Evolutionary conservation across 345 rosid genomes (phyloP).

Genomic region (Moringa oleifera): DNA sequence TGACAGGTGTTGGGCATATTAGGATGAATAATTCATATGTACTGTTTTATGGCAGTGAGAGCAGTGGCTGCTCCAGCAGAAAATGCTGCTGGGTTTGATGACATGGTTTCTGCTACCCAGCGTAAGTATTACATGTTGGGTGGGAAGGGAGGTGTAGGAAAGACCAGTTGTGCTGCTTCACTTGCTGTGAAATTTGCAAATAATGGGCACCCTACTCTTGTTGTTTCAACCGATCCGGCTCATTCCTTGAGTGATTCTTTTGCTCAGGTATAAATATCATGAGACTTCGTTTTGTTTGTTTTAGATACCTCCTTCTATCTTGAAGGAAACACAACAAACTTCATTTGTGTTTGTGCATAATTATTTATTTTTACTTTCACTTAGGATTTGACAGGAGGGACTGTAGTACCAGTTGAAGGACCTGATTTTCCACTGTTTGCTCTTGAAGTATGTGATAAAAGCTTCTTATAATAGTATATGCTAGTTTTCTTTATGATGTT

Average conservation of each 20-base stretch:
- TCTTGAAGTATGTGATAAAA: constrained; percentile 56
- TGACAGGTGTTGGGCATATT: neutral
- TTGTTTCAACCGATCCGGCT: constrained; percentile 97
- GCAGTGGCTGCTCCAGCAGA: constrained; percentile 82
- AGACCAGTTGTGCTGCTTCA: constrained; percentile 98
- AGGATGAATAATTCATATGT: neutral
- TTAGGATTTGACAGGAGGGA: constrained; percentile 92
- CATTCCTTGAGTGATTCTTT: constrained; percentile 97
- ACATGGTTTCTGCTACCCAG: constrained; percentile 74
- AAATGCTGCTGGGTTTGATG: constrained; percentile 67
- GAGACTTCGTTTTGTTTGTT: neutral
- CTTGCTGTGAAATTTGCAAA: constrained; percentile 94
- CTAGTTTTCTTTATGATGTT: constrained; percentile 7
- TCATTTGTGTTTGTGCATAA: neutral
- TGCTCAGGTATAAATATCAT: constrained; percentile 57
- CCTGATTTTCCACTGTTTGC: constrained; percentile 92
- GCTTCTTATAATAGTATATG: constrained; percentile 1
- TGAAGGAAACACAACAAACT: neutral
- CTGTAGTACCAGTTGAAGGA: constrained; percentile 83
- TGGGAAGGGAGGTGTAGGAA: constrained; percentile 98
- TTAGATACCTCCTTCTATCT: constrained; percentile 5
- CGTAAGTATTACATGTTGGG: constrained; percentile 98
- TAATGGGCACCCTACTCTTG: constrained; percentile 94
- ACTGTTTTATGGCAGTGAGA: constrained; percentile 48
- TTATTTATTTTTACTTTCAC: constrained; percentile 13